Base-by-base conservation (phyloP, 805 yeast genomes). In the Kodamaea hsintzibuensis region DNA sequence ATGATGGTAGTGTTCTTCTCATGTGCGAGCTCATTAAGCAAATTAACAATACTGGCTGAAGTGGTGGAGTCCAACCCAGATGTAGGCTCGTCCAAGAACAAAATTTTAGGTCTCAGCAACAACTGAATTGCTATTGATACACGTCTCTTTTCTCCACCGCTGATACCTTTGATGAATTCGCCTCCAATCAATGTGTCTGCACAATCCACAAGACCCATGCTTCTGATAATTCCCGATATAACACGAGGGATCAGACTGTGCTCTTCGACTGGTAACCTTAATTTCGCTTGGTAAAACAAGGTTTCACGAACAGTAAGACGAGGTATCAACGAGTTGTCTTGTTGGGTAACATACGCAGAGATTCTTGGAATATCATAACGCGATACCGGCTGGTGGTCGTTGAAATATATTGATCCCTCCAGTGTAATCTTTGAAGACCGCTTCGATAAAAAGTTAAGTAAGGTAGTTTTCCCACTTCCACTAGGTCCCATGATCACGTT, bases 401-500 rank as follows among this genome's bases (percentile, higher is more conserved):
- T 63, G 22, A 64, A 49, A 6, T 48, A 42, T 2, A 64, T 55
- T 3, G 42, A 35, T 2, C 69, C 68, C 4, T 50, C 56, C 14
- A 57, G 47, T 6, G 53, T 45, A 25, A 60, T 60, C 8, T 57
- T 55, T 1, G 60, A 53, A 2, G 58, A 53, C 13, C 59, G 39
- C n/a, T 45, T 27, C 3, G 69, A 62, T 35, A 76, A 58, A 49
- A 63, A 67, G 50, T 73, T 74, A 45, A 76, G 61, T 13, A 76
- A 58, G 0, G 79, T 75, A 1, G 79, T 74, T 47, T 76, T 76
- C 4, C 79, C 80, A 56, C 78, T 70, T 16, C 80, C 80, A 8
- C 77, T 71, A 1, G 79, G 80, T 8, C 80, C 80, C 80, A 76
- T 75, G 7, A 76, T 74, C 7, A 69, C 79, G 59, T 75, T 76